phyloP scores from a whole-genome alignment of 495 filamentous ascomycete species.

The Chaetomium cochliodes region DNA sequence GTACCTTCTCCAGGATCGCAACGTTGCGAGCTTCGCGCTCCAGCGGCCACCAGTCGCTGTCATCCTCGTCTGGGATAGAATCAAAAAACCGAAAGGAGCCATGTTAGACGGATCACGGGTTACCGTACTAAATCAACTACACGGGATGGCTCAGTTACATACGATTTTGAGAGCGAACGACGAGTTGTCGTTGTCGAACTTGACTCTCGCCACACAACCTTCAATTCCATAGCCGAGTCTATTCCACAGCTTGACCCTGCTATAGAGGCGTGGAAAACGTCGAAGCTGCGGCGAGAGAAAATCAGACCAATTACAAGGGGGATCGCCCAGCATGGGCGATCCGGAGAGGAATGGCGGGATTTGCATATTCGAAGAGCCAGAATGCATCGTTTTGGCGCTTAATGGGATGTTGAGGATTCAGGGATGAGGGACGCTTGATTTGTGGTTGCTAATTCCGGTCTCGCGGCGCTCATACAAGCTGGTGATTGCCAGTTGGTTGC shows the following conservation, averaged over 20 bases:
- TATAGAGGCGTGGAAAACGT: neutral
- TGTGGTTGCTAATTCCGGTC: too few species aligned
- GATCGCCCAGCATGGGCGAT: neutral
- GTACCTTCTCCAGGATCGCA: conserved; percentile 17
- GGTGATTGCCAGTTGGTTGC: too few species aligned
- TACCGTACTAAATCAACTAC: neutral
- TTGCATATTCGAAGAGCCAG: too few species aligned
- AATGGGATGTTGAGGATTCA: too few species aligned
- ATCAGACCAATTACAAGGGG: neutral
- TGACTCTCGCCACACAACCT: neutral
- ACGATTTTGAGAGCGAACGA: conserved; percentile 10
- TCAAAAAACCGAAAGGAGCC: conserved; percentile 11
- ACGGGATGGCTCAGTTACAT: neutral
- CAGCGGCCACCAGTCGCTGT: conserved; percentile 6
- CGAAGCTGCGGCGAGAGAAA: neutral
- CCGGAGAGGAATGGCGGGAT: conserved; percentile 1
- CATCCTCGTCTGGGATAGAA: neutral
- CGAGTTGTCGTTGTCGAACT: neutral
- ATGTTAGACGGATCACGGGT: too few species aligned
- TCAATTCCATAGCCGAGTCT: neutral
- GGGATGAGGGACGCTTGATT: too few species aligned
- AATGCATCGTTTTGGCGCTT: too few species aligned
- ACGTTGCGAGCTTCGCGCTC: conserved; percentile 18
- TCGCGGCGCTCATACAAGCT: too few species aligned
- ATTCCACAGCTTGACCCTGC: neutral